These are phyloP conservation scores for Amanita molliuscula DNA, from an alignment of 768 basidiomycete genomes.

Conservation along the genomic window DNA sequence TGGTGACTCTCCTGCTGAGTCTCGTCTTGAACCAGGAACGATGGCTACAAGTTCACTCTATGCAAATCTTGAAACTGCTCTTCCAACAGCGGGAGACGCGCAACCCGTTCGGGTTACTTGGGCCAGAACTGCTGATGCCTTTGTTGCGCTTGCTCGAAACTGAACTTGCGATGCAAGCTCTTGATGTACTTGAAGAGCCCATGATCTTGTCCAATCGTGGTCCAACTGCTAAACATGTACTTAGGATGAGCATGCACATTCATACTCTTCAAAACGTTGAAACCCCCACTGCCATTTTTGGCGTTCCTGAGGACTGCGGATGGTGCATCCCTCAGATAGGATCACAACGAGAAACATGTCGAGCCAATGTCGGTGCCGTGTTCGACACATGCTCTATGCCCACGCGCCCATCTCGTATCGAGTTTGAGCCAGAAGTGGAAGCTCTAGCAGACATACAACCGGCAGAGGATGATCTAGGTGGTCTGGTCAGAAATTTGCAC, in stretches of 20 bases:
- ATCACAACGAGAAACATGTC: conserved; percentile 47
- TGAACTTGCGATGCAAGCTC: conserved; percentile 72
- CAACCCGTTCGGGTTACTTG: conserved; percentile 60
- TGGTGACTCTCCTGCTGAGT: conserved; percentile 79
- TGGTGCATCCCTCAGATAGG: conserved; percentile 78
- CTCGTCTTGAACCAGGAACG: conserved; percentile 73
- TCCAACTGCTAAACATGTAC: conserved; percentile 73
- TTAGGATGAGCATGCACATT: conserved; percentile 83
- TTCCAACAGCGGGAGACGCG: conserved; percentile 80
- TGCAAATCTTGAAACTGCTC: conserved; percentile 84
- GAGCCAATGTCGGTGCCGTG: conserved; percentile 74
- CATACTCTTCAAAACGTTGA: conserved; percentile 36
- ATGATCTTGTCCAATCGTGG: conserved; percentile 68
- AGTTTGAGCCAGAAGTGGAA: conserved; percentile 59
- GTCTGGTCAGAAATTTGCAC: conserved; percentile 68
- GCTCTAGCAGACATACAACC: conserved; percentile 31
- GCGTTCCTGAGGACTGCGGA: conserved; percentile 71
- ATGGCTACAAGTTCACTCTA: conserved; percentile 73
- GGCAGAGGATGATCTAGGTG: conserved; percentile 55
- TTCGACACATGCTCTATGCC: conserved; percentile 76
- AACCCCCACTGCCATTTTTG: conserved; percentile 64
- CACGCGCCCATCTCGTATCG: conserved; percentile 58
- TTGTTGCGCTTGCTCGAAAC: conserved; percentile 82
- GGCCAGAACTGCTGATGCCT: conserved; percentile 86
- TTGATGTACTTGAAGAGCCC: conserved; percentile 92